Evolutionary conservation across 441 rosid species (phyloP).

Genomic region (Geranium incanum): DNA sequence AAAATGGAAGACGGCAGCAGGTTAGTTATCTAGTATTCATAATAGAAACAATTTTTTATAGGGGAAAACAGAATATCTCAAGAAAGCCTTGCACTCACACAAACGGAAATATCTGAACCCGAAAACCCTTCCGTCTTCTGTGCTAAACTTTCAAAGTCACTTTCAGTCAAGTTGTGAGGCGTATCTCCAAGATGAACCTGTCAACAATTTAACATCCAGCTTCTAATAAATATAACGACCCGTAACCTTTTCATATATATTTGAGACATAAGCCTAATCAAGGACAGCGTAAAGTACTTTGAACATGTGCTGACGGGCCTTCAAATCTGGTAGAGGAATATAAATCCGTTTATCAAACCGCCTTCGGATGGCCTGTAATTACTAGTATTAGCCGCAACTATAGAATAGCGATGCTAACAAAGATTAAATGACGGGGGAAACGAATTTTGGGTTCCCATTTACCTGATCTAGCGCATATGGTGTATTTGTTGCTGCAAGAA

Average conservation of each 20-base stretch:
- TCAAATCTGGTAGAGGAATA: constrained; percentile 91
- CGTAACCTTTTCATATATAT: neutral
- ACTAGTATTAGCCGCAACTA: constrained; percentile 31
- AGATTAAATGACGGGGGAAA: constrained; percentile 16
- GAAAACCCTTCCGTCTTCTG: constrained; percentile 85
- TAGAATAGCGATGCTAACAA: constrained; percentile 13
- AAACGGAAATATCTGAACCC: constrained; percentile 94
- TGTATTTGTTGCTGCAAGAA: constrained; percentile 96
- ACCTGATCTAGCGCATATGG: constrained; percentile 99
- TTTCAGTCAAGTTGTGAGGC: constrained; percentile 83
- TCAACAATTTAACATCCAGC: constrained; percentile 15
- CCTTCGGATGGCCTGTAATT: constrained; percentile 78
- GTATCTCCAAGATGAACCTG: constrained; percentile 99
- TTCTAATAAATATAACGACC: neutral
- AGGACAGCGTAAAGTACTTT: constrained; percentile 44
- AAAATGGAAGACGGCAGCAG: neutral
- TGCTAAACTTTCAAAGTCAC: constrained; percentile 85
- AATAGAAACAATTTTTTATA: neutral
- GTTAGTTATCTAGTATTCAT: neutral
- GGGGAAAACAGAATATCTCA: constrained; percentile 1
- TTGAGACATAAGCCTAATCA: constrained; percentile 3
- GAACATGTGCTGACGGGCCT: constrained; percentile 97
- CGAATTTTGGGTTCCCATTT: constrained; percentile 15
- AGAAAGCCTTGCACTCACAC: constrained; percentile 50
- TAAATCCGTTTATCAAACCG: constrained; percentile 99